Base-by-base conservation (phyloP, 805 yeast species). In the Starmerella khaoyaiensis region DNA sequence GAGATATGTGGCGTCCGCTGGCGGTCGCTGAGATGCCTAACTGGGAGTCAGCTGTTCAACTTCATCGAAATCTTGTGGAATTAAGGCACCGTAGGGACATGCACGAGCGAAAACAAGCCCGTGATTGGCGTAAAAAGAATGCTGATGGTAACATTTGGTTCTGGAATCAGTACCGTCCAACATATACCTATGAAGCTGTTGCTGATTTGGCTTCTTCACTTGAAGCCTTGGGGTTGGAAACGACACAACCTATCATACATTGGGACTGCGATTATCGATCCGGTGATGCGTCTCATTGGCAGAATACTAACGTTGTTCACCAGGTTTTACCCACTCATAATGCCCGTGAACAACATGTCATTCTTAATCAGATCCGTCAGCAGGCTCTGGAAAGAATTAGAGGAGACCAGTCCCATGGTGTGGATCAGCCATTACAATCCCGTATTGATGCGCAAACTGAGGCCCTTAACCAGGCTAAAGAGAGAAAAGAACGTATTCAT, bases 211-310 rank as follows among this genome's bases (percentile, higher is more conserved):
- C 73, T 22, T 67, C 73, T 35, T 76, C 76, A 9, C 63, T 78
- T n/a, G 84, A 78, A 39, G 77, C 74, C 43, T 65, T 33, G 37
- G 33, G 21, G 19, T 29, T 22, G 23, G 26, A 33, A 20, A 65
- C 41, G 14, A 16, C 19, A 15, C 37, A 44, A 39, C 63, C 76
- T 26, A 69, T 63, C 31, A 63, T 83, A 18, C 68, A 65, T 49
- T 86, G 97, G 97, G 95, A 83, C 51, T 73, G 74, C 47, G 63
- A 71, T 36, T 84, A 93, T 93, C 71, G 94, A 58, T 74, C 73
- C 60, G 97, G 97, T 32, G 84, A 73, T 36, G 75, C 71, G 33
- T 61, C 65, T 45, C 67, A 76, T 57, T 84, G 96, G 96, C 62
- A 70, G 37, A 47, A 44, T 2, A 68, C 67, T 7, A 72, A 24